Conservation (phyloP, 2,329 filamentous ascomycete species). For the Ampelomyces quisqualis region DNA sequence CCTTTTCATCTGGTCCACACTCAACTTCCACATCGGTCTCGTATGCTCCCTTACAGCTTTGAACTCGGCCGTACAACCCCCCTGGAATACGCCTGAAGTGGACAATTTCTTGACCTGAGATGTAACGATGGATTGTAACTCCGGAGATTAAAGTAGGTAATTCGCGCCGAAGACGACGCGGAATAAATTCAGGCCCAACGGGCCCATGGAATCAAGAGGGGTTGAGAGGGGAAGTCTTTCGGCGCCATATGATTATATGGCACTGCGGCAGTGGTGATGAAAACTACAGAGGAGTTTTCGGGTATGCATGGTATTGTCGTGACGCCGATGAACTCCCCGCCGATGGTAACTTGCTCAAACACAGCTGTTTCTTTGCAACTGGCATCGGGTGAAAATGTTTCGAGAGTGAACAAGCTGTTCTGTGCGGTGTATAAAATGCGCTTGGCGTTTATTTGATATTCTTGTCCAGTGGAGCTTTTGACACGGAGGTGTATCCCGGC, state of each 20-base stretch:
- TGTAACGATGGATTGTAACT: too few species aligned
- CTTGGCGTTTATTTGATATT: slow-evolving; percentile 20
- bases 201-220: slow-evolving; percentile 23
- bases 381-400: slow-evolving; percentile 13
- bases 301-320: slow-evolving; percentile 21
- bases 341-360: slow-evolving; percentile 11
- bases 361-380: slow-evolving; percentile 14
- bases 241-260: slow-evolving; percentile 17
- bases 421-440: slow-evolving; percentile 19
- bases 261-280: slow-evolving; percentile 6
- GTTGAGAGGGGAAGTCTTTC: slow-evolving; percentile 17
- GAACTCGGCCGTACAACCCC: slow-evolving; percentile 12
- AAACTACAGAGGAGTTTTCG: slow-evolving; percentile 19
- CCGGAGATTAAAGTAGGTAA: too few species aligned
- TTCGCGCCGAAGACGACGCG: slow-evolving; percentile 20
- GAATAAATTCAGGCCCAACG: slow-evolving; percentile 13
- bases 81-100: slow-evolving; percentile 9
- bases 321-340: slow-evolving; percentile 16
- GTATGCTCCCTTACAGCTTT: slow-evolving; percentile 19
- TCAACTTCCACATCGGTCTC: slow-evolving; percentile 12
- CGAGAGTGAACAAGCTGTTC: slow-evolving; percentile 13
- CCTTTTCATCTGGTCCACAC: slow-evolving; percentile 7
- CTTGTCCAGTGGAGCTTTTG: slow-evolving; percentile 3
- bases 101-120: slow-evolving; percentile 11
- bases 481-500: slow-evolving; percentile 9